Evolutionary conservation across 2,329 filamentous ascomycete species (phyloP), one percentile per base, ranked within the genome.

Genomic region (Apiospora arundinis): DNA sequence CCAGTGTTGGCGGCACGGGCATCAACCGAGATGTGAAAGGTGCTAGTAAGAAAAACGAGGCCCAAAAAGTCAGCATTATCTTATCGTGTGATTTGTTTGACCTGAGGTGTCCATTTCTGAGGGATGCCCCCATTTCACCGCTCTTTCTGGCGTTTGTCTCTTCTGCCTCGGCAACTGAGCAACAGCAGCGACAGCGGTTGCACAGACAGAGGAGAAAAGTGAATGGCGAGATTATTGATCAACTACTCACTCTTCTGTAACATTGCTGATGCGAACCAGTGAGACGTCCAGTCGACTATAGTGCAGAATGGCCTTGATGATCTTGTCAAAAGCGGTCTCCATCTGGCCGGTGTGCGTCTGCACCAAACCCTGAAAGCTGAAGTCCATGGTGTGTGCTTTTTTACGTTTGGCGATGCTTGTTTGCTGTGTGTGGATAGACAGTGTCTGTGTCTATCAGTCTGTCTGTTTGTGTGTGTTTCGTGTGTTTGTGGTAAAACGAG

Each of bases 161-260:
- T 28, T 37, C 12, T 32, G 28, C 16, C 18, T 37, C 25, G 49
- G 49, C 16, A 40, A 11, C n/a, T 9, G 32, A 32, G 28, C 21
- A 32, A 16, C 21, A 18, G 56, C 28, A 21, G 56, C 18, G 21
- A 14, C 42, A 14, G 40, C 40, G 40, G 32, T 32, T 32, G 32
- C 25, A 14, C 32, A 40, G 3, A n/a, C 8, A 9, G 56, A 18
- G 12, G 7, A 40, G 32, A n/a, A 32, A 69, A 60, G 32, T 12
- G 73, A 71, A 72, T 67, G 68, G 32, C 32, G 65, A 73, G 66
- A 49, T 32, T 71, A 45, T 71, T 52, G 69, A 45, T 45, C 42
- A 45, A 45, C 70, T 42, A 73, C 75, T 74, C 76, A 77, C 78
- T 77, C 73, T 72, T 79, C 75, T 44, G 76, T 77, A 25, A 80